Base-by-base conservation (phyloP, 2,329 filamentous ascomycete genomes). In the Aspergillus bombycis region DNA sequence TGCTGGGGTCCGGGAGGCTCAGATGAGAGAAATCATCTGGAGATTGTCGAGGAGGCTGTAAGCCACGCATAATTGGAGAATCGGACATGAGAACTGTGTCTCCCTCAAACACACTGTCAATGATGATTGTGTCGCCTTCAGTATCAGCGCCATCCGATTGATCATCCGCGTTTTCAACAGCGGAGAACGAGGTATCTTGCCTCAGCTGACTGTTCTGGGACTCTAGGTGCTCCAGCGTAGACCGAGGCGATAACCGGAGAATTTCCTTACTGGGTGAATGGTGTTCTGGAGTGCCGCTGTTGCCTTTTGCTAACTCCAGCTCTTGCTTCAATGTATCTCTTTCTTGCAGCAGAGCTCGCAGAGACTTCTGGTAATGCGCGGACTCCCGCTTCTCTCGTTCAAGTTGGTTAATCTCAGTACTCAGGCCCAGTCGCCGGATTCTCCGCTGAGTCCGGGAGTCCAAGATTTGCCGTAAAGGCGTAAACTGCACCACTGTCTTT, bases 401-500 rank as follows among this genome's bases (percentile, higher is more conserved):
- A 43, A 80, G 75, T 28, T 74, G 70, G 65, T 82, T 82, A 62
- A 81, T 78, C 63, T 83, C 81, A 63, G 82, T 77, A 61, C 81
- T 83, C 54, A 84, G 67, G 5, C 81, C 79, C 58, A 78, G 74
- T 14, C 82, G 77, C 36, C 75, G 71, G 52, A 84, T 79, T 38
- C 80, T 77, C 43, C 82, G 74, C 64, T 78, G 77, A 2, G 77
- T 77, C 23, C 82, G 73, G 7, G 72, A 68, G 57, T 82, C 79
- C 26, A 84, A 67, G 2, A 79, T 75, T 61, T 83, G 78, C 14
- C 77, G 75, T 45, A 82, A 69, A 16, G 82, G 80, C 10, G 78
- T 78, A 60, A 82, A 83, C 57, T 82, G 80, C 4, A 82, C 58
- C n/a, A 76, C 71, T 10, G 72, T 72, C 30, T 75, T 71, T 4